phyloP scores from a whole-genome alignment of 2,329 filamentous ascomycete genomes.

The Diaporthe aspalathi region DNA sequence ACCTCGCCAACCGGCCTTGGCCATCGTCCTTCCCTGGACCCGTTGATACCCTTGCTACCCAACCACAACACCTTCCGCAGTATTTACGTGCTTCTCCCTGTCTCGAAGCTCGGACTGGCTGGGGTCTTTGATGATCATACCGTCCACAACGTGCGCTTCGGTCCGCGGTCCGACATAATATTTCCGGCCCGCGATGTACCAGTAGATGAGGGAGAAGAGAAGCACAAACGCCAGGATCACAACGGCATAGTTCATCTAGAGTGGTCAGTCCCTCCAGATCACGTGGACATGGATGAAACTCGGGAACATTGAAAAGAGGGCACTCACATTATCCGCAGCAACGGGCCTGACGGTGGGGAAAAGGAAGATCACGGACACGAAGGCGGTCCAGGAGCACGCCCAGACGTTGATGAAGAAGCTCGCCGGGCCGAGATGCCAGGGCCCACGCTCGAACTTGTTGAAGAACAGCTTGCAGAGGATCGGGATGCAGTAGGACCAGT shows the following conservation, averaged over 20 bases:
- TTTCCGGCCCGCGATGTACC: slow-evolving; percentile 56
- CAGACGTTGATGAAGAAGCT: slow-evolving; percentile 57
- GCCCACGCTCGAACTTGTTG: slow-evolving; percentile 60
- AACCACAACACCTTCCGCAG: background rate
- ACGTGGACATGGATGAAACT: no score
- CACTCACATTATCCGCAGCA: slow-evolving; percentile 55
- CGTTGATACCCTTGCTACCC: background rate
- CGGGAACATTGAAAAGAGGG: no score
- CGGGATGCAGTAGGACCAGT: slow-evolving; percentile 68
- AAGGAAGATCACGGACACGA: slow-evolving; percentile 65
- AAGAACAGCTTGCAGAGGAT: slow-evolving; percentile 64
- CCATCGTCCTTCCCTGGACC: no score
- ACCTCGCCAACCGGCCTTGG: no score
- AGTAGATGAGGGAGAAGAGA: slow-evolving; percentile 56
- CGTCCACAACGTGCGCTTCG: slow-evolving; percentile 45
- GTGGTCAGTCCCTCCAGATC: no score
- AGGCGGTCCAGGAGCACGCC: slow-evolving; percentile 63
- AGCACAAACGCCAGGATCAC: slow-evolving; percentile 61
- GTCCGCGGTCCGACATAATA: slow-evolving; percentile 61
- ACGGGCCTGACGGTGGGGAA: slow-evolving; percentile 62
- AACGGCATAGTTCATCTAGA: slow-evolving; percentile 66
- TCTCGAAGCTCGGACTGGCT: slow-evolving; percentile 38
- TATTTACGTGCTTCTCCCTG: slow-evolving; percentile 39
- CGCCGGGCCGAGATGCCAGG: slow-evolving; percentile 61
- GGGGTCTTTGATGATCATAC: slow-evolving; percentile 42